Evolutionary conservation across 1,284 basidiomycete genomes (phyloP).

Genomic region (Papiliotrema flavescens): DNA sequence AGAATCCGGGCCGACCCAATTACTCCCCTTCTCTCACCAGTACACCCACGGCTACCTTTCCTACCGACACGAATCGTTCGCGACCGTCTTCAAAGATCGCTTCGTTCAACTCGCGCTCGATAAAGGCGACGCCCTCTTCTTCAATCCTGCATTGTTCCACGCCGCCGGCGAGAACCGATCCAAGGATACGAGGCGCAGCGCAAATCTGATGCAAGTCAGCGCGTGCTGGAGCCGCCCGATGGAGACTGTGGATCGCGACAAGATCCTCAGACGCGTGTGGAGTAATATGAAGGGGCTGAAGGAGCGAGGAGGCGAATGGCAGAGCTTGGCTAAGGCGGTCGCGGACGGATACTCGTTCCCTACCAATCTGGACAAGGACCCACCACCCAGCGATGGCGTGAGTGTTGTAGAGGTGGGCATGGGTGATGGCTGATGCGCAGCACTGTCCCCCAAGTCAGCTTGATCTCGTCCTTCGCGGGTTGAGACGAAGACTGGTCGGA

Average conservation of each 20-base stretch:
- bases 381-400: neutral
- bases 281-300: neutral
- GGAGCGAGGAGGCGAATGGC: neutral
- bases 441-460: neutral
- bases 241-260: constrained; percentile 16
- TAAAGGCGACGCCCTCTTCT: constrained; percentile 17
- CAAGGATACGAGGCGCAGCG: neutral
- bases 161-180: constrained; percentile 7
- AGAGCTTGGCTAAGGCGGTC: neutral
- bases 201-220: constrained; percentile 19
- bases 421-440: neutral
- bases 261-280: constrained; percentile 6
- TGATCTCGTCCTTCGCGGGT: neutral
- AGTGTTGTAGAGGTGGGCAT: neutral
- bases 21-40: constrained; percentile 17
- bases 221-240: constrained; percentile 16
- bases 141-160: constrained; percentile 18
- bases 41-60: constrained; percentile 15
- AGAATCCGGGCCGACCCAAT: constrained; percentile 15
- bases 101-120: constrained; percentile 9
- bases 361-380: neutral
- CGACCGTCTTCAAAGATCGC: constrained; percentile 1
- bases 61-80: constrained; percentile 4
- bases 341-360: neutral
- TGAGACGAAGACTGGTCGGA: neutral